phyloP scores from a whole-genome alignment of 208 protist species.

The Entamoeba moshkovskii region DNA sequence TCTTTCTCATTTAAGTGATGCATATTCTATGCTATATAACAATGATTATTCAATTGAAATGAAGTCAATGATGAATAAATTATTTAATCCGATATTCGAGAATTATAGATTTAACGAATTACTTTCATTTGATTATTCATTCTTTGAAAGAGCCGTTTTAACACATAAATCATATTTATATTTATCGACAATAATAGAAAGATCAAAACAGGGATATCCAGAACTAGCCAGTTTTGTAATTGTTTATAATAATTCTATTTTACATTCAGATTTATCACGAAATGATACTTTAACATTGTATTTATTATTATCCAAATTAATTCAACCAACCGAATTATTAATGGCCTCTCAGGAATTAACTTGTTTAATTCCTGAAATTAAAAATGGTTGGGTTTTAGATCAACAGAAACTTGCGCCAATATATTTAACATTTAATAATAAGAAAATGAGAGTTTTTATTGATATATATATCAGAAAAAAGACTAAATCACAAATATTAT shows the following conservation, averaged over 20 bases:
- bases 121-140: not conserved
- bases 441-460: not conserved
- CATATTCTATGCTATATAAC: not conserved
- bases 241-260: not conserved
- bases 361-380: not conserved
- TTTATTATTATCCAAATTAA: not conserved
- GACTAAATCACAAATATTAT: not conserved
- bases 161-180: slow-evolving; percentile 3
- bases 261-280: not conserved
- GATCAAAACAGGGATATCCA: not conserved
- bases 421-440: not conserved
- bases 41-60: not conserved
- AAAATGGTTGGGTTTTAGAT: not conserved
- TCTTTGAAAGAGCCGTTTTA: not conserved
- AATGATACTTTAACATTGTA: not conserved
- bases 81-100: not conserved
- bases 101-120: not conserved
- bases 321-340: not conserved
- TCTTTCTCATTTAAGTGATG: not conserved
- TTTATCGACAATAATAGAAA: not conserved
- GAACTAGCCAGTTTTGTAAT: not conserved
- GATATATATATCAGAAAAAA: not conserved
- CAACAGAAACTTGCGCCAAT: not conserved
- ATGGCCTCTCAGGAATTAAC: not conserved
- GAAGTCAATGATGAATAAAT: not conserved